Evolutionary conservation across 2,329 filamentous ascomycete genomes (phyloP).

Genomic region (Pseudogymnoascus sp.): DNA sequence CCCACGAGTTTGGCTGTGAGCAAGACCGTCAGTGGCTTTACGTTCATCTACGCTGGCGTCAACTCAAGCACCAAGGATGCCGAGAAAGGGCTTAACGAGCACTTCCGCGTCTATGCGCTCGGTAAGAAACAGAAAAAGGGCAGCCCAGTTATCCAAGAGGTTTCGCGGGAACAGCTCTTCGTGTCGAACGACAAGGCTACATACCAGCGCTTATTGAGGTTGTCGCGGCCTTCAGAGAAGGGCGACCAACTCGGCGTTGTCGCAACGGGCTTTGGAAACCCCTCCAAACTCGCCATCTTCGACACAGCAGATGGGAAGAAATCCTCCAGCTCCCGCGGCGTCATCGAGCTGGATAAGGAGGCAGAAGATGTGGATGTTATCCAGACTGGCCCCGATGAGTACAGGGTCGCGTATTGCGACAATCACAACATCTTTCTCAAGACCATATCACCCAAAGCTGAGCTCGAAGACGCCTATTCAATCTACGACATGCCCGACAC

Average conservation of each 20-base stretch:
- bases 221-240: constrained; percentile 42
- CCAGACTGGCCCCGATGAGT: constrained; percentile 52
- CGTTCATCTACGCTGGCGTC: constrained; percentile 64
- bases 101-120: constrained; percentile 69
- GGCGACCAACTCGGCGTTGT: constrained; percentile 63
- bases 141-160: constrained; percentile 39
- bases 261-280: constrained; percentile 66
- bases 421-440: constrained; percentile 62
- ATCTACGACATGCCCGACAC: constrained; percentile 49
- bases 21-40: constrained; percentile 45
- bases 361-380: constrained; percentile 63
- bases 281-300: constrained; percentile 74
- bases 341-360: constrained; percentile 44
- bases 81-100: constrained; percentile 68
- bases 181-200: constrained; percentile 39
- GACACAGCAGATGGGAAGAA: constrained; percentile 50
- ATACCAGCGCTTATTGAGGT: constrained; percentile 51
- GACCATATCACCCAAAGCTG: constrained; percentile 29
- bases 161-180: constrained; percentile 46
- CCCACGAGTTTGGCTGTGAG: constrained; percentile 74
- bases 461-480: constrained; percentile 39
- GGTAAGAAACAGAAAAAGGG: constrained; percentile 27
- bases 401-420: constrained; percentile 70
- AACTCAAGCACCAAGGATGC: constrained; percentile 70
- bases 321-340: constrained; percentile 40